Base-by-base conservation (phyloP, 2,329 filamentous ascomycete genomes). In the Neurospora sp. region DNA sequence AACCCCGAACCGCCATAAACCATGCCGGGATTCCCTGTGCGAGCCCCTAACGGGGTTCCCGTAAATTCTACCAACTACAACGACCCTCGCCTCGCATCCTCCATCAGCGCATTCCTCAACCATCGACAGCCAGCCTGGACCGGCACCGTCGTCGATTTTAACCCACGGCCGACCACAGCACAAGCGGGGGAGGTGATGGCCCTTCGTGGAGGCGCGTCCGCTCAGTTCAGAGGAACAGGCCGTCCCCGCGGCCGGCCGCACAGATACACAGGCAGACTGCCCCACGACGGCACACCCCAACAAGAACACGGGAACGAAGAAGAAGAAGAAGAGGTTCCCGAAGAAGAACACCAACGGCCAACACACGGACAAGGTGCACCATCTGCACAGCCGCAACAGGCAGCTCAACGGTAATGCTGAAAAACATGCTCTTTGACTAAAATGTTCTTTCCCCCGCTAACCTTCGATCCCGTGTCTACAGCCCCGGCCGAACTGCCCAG, bases 401-500 rank as follows among this genome's bases (percentile, higher is more conserved):
- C 52, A n/a, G 4, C 23, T 9, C 52, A 62, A 62, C 52, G 52
- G 52, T 62, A 62, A 62, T 33, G 13, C 17, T 36, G 52, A 36
- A 17, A 17, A 15, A 36, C 52, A 17, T 36, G 52, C 1, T 36
- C 7, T 7, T 10, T 36, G 23, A 36, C 8, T 36, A 7, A 36
- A 28, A 15, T 62, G 7, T 52, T n/a, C 28, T 8, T 17, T 9
- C 4, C 23, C 7, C 13, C 0, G 28, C 52, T 62, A 62, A 62
- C 28, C 0, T 62, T 36, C 15, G 23, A 62, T 36, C 28, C 15
- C 46, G 36, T 39, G 10, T 38, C 66, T 23, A 38, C 66, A 72
- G 67, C 46, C 62, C 66, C 28, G 67, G 68, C 8, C 74, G 70
- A n/a, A 68, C 66, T 67, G 66, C 66, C 66, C 66, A 40, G 17